These are phyloP conservation scores for Leishmania aethiopica DNA, from an alignment of 208 protist genomes.

Conservation along the genomic window DNA sequence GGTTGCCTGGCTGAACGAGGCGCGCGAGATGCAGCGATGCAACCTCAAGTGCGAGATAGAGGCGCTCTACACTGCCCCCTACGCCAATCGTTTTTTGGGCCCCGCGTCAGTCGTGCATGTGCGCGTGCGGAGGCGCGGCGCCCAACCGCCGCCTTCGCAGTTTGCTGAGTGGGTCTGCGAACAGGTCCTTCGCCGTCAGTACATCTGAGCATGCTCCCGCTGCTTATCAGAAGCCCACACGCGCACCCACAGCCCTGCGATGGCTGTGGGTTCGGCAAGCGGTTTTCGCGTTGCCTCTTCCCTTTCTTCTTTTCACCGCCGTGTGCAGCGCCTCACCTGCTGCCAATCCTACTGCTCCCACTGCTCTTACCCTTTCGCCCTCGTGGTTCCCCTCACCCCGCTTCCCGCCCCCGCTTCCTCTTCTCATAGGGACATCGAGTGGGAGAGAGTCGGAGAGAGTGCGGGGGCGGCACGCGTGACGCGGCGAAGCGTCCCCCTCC, in stretches of 20 bases:
- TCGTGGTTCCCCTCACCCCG: not conserved
- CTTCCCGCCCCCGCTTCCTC: not conserved
- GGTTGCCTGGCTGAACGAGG: constrained; percentile 23
- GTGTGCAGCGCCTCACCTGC: not conserved
- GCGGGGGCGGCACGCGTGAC: not conserved
- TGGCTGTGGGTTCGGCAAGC: not conserved
- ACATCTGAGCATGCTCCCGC: constrained; percentile 18
- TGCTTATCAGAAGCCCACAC: not conserved
- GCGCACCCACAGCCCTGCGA: not conserved
- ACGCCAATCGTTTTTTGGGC: not conserved
- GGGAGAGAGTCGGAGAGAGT: not conserved
- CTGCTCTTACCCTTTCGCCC: not conserved
- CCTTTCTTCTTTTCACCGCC: not conserved
- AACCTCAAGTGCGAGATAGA: constrained; percentile 38
- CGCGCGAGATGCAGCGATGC: constrained; percentile 18
- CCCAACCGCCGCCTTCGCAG: not conserved
- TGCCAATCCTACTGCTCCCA: not conserved
- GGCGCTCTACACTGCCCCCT: constrained; percentile 32
- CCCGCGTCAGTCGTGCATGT: not conserved
- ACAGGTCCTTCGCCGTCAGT: constrained; percentile 40
- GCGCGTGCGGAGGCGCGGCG: not conserved
- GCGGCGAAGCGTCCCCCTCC: not conserved
- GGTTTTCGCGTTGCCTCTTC: not conserved
- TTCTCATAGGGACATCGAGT: not conserved
- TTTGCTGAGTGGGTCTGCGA: constrained; percentile 39